These are phyloP conservation scores for Raphanus hybrid DNA, from an alignment of 441 rosid species.

Conservation along the genomic window DNA sequence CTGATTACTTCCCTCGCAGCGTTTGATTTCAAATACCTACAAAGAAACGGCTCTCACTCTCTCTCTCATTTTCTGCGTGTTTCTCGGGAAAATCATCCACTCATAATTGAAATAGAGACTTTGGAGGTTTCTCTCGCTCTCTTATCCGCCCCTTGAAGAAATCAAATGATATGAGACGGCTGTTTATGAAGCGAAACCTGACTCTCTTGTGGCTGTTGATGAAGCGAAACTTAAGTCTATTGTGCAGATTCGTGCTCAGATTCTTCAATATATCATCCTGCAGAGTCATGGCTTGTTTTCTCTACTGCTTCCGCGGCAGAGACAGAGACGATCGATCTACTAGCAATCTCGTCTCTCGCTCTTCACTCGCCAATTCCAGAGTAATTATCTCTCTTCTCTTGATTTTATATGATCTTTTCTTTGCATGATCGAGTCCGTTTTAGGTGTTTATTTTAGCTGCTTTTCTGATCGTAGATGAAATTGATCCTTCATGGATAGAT, in stretches of 20 bases:
- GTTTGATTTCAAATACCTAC: conserved; percentile 30
- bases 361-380: conserved; percentile 44
- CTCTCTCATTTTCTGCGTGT: conserved; percentile 26
- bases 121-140: background rate
- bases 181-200: conserved; percentile 48
- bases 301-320: conserved; percentile 73
- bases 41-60: conserved; percentile 30
- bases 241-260: conserved; percentile 51
- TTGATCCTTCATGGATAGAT: conserved; percentile 5
- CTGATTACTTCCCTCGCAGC: conserved; percentile 36
- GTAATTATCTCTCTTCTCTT: conserved; percentile 28
- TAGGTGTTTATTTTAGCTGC: conserved; percentile 1
- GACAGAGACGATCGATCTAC: conserved; percentile 55
- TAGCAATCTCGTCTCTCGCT: conserved; percentile 45
- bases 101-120: conserved; percentile 15
- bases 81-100: conserved; percentile 34
- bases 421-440: conserved; percentile 28
- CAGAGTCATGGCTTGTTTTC: conserved; percentile 77
- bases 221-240: conserved; percentile 42
- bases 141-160: conserved; percentile 17
- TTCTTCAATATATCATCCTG: conserved; percentile 52
- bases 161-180: conserved; percentile 55
- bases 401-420: background rate
- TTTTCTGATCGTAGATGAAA: conserved; percentile 1
- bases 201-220: conserved; percentile 40